Conservation (phyloP, 805 yeast species). For the Wickerhamomyces chambardii region DNA sequence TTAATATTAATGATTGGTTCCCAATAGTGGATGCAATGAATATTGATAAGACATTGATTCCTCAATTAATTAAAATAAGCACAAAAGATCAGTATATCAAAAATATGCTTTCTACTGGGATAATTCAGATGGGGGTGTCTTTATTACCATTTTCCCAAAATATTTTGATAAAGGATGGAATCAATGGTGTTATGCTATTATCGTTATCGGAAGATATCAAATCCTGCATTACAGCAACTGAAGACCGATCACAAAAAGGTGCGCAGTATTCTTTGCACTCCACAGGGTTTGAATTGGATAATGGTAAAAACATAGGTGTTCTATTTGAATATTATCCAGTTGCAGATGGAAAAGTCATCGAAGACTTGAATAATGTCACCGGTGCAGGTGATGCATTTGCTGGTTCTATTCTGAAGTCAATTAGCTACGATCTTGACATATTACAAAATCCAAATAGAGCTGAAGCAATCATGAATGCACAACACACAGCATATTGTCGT, state of each 20-base stretch:
- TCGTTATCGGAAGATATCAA: constrained; percentile 22
- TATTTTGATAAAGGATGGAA: constrained; percentile 59
- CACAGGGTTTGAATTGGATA: constrained; percentile 3
- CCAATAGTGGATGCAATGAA: constrained; percentile 56
- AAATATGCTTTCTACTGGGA: constrained; percentile 29
- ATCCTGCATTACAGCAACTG: too few relatives aligned
- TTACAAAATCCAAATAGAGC: constrained; percentile 4
- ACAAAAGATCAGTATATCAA: constrained; percentile 12
- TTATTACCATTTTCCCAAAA: constrained; percentile 69
- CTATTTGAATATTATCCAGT: constrained; percentile 54
- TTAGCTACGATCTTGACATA: constrained; percentile 2
- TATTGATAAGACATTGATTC: constrained; percentile 35
- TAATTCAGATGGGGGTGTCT: constrained; percentile 59
- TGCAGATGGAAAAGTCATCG: constrained; percentile 17
- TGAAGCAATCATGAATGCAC: constrained; percentile 7
- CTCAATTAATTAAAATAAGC: constrained; percentile 28
- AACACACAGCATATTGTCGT: too few relatives aligned
- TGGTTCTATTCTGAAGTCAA: constrained; percentile 41
- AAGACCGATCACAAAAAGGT: constrained; percentile 1
- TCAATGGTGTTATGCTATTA: constrained; percentile 45
- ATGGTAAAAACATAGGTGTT: constrained; percentile 33
- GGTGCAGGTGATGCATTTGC: constrained; percentile 86
- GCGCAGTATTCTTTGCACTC: constrained; percentile 8
- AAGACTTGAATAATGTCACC: constrained; percentile 53
- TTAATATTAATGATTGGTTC: constrained; percentile 64